Percentiles rank a stretch among this genome's conserved stretches.
These are phyloP conservation scores for Termitomyces sp. DNA, from an alignment of 768 basidiomycete species.

Conservation along the genomic window DNA sequence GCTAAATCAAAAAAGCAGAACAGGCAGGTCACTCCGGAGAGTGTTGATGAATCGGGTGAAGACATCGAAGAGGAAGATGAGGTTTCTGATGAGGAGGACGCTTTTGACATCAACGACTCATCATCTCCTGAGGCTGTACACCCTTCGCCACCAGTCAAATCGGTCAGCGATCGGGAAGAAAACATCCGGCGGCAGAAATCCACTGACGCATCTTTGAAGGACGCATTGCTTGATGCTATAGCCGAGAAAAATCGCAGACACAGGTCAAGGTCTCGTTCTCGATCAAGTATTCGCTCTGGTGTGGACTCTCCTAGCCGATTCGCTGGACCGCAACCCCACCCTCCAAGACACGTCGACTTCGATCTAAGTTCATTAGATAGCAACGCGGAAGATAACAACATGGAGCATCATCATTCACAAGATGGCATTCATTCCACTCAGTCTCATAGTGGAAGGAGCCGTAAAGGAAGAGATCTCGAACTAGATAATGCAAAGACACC, in stretches of 20 bases:
- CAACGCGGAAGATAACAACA: slow-evolving; percentile 7
- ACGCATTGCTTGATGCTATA: slow-evolving; percentile 22
- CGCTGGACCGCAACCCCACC: slow-evolving; percentile 46
- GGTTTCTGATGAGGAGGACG: slow-evolving; percentile 47
- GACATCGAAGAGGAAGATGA: slow-evolving; percentile 45
- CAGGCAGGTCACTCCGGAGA: slow-evolving; percentile 9
- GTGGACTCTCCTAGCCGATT: slow-evolving; percentile 64
- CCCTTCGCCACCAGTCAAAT: slow-evolving; percentile 7
- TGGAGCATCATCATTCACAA: slow-evolving; percentile 32
- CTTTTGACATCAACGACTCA: slow-evolving; percentile 93
- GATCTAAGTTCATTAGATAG: slow-evolving; percentile 22
- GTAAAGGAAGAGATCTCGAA: slow-evolving; percentile 54
- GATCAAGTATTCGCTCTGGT: slow-evolving; percentile 46
- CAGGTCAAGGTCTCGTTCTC: slow-evolving; percentile 39
- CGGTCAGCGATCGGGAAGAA: slow-evolving; percentile 7
- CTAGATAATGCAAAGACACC: slow-evolving; percentile 57
- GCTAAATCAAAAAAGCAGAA: slow-evolving; percentile 30
- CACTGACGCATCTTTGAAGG: slow-evolving; percentile 21
- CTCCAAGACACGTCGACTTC: slow-evolving; percentile 53
- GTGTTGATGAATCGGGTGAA: slow-evolving; percentile 13
- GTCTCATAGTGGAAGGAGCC: slow-evolving; percentile 42
- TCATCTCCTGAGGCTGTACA: slow-evolving; percentile 53
- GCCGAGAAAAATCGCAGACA: slow-evolving; percentile 26
- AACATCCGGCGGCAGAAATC: slow-evolving; percentile 21
- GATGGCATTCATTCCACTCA: slow-evolving; percentile 27